These are phyloP conservation scores for Trypanosoma rangeli DNA, from an alignment of 208 protist species.

Conservation along the genomic window DNA sequence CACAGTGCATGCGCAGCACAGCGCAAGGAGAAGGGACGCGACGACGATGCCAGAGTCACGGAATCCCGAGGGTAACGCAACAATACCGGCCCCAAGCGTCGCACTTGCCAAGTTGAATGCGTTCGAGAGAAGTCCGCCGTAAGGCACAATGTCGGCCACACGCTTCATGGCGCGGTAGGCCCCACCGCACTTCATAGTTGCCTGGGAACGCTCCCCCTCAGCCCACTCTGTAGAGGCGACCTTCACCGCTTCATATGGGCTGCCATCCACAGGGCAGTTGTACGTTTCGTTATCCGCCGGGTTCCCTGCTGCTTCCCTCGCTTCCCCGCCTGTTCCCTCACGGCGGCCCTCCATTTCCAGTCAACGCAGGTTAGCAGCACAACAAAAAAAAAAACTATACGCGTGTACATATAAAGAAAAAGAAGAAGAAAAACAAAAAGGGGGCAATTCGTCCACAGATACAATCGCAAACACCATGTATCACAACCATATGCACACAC, in stretches of 20 bases:
- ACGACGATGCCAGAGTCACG: constrained; percentile 52
- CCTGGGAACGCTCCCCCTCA: not conserved
- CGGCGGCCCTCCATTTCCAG: not conserved
- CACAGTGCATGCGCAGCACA: constrained; percentile 40
- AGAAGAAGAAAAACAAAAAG: not conserved
- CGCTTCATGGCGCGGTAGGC: not conserved
- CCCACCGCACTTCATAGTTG: not conserved
- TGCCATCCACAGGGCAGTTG: not conserved
- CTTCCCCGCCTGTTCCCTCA: not conserved
- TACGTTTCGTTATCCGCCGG: not conserved
- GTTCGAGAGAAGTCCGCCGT: constrained; percentile 44
- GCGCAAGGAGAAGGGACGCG: constrained; percentile 27
- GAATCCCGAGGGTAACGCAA: constrained; percentile 54
- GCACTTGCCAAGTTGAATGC: constrained; percentile 64
- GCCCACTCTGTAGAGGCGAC: not conserved
- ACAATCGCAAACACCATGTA: not conserved
- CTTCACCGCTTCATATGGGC: not conserved
- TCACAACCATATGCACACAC: not conserved
- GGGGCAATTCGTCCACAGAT: not conserved
- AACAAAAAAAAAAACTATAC: constrained; percentile 1
- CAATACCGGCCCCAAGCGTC: constrained; percentile 69
- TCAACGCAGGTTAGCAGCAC: not conserved
- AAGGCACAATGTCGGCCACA: constrained; percentile 33
- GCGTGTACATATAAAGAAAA: not conserved
- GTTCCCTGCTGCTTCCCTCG: not conserved